Evolutionary conservation across 202 grass and related monocot genomes (phyloP).

Genomic region (Setaria italica): DNA sequence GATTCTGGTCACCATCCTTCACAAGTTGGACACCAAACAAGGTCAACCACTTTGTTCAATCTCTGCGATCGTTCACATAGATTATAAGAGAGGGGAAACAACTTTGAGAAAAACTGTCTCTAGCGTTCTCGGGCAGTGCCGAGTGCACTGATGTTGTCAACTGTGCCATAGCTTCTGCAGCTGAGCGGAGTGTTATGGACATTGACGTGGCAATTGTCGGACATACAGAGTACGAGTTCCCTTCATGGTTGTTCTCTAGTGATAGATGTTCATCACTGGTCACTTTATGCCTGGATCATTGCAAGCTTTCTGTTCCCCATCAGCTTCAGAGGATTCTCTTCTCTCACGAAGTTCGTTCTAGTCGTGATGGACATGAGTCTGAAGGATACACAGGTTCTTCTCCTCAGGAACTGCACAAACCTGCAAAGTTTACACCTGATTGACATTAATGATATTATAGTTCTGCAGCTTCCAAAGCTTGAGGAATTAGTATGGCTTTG

Average conservation of each 20-base stretch:
- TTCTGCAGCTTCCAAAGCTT: neutral
- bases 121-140: neutral
- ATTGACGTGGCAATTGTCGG: neutral
- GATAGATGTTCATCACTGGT: neutral
- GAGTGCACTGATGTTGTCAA: slow-evolving; percentile 12
- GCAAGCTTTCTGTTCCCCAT: neutral
- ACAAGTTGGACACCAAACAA: slow-evolving; percentile 23
- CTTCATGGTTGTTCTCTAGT: neutral
- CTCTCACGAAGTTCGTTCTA: neutral
- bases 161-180: neutral
- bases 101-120: neutral
- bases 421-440: neutral
- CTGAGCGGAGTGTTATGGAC: neutral
- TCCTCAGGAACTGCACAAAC: neutral
- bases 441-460: neutral
- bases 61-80: neutral
- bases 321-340: neutral
- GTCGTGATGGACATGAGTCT: neutral
- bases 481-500: neutral
- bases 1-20: slow-evolving; percentile 29
- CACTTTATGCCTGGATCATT: neutral
- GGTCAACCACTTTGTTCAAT: neutral
- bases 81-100: neutral
- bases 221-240: neutral
- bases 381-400: neutral